Evolutionary conservation across 2,329 filamentous ascomycete genomes (phyloP).

Genomic region (Pseudogymnoascus sp.): DNA sequence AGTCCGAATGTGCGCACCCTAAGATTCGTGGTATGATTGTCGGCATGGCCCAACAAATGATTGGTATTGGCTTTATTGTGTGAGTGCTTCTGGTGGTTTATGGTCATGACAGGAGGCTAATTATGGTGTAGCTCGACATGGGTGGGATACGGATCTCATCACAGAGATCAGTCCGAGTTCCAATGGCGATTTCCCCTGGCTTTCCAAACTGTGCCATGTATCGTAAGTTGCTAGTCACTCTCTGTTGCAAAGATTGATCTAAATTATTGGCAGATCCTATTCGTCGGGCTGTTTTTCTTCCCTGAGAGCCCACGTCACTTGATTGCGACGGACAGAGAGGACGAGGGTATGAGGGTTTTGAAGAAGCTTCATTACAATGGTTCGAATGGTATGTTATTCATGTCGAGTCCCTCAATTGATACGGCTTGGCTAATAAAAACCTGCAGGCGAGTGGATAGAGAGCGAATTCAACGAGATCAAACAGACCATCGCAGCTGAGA

Average conservation of each 20-base stretch:
- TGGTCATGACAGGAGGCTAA: conserved; percentile 50
- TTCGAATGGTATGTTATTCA: conserved; percentile 27
- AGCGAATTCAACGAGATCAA: conserved; percentile 54
- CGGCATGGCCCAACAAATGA: conserved; percentile 55
- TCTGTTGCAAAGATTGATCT: background rate
- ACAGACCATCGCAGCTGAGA: conserved; percentile 54
- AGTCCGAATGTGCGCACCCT: conserved; percentile 55
- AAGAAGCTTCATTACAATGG: conserved; percentile 48
- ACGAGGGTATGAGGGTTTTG: conserved; percentile 42
- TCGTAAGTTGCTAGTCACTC: conserved; percentile 19
- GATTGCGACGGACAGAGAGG: conserved; percentile 42
- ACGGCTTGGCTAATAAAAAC: background rate
- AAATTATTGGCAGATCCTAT: conserved; percentile 22
- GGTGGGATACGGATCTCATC: conserved; percentile 11
- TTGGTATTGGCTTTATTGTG: conserved; percentile 51
- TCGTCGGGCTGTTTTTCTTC: conserved; percentile 52
- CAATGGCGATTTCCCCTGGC: conserved; percentile 33
- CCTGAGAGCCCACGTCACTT: conserved; percentile 52
- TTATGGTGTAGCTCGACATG: background rate
- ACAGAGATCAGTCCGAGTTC: background rate
- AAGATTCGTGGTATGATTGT: conserved; percentile 54
- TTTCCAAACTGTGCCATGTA: conserved; percentile 51
- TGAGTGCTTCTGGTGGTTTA: conserved; percentile 21
- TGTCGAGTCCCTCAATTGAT: background rate
- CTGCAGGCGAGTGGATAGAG: conserved; percentile 49